These are phyloP conservation scores for Xylariaceae sp. DNA, from an alignment of 2,329 filamentous ascomycete genomes.

Conservation along the genomic window DNA sequence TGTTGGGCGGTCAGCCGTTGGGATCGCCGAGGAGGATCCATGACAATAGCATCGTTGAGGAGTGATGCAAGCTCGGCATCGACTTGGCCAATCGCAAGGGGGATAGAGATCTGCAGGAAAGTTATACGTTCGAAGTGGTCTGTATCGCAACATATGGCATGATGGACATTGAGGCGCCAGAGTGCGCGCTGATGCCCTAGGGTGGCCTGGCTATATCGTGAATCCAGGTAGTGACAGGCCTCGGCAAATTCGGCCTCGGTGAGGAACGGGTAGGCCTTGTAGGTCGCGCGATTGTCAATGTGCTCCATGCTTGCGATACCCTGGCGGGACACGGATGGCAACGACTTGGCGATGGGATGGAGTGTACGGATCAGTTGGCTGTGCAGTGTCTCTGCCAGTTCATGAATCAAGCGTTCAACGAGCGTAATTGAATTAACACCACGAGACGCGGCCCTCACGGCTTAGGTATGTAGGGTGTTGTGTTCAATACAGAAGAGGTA, in stretches of 20 bases:
- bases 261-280: conserved; percentile 57
- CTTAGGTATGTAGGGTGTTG: no score
- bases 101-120: conserved; percentile 52
- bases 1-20: conserved; percentile 5
- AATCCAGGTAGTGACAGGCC: conserved; percentile 58
- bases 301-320: conserved; percentile 2
- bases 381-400: no score
- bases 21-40: conserved; percentile 11
- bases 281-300: conserved; percentile 32
- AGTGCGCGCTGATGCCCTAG: conserved; percentile 49
- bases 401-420: no score
- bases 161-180: conserved; percentile 51
- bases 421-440: no score
- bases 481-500: no score
- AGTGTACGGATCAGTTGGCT: background rate
- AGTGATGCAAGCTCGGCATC: conserved; percentile 43
- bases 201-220: conserved; percentile 52
- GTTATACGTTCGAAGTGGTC: conserved; percentile 40
- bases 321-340: background rate
- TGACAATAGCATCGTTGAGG: conserved; percentile 44
- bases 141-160: conserved; percentile 44
- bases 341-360: background rate
- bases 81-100: conserved; percentile 42
- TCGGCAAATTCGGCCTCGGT: conserved; percentile 57
- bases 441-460: no score